These are phyloP conservation scores for Geranium incanum DNA, from an alignment of 441 rosid species.

Conservation along the genomic window DNA sequence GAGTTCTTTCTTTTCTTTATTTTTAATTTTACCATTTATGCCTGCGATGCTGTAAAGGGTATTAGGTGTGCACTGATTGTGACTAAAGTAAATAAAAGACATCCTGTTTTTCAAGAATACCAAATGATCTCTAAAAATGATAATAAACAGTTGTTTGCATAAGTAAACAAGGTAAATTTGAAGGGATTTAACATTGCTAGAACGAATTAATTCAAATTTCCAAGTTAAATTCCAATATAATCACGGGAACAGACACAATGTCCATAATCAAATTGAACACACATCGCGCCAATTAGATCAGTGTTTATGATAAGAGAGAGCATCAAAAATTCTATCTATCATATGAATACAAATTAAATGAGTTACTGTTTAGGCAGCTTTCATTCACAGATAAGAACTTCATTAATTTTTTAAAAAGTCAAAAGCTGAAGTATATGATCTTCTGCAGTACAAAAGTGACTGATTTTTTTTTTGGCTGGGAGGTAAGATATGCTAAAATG, in stretches of 20 bases:
- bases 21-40: neutral
- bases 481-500: conserved; percentile 8
- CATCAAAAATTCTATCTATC: neutral
- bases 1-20: neutral
- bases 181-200: neutral
- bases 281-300: no score
- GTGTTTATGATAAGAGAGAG: no score
- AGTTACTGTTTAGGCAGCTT: neutral
- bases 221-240: no score
- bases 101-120: neutral
- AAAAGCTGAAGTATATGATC: neutral
- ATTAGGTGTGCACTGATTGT: neutral
- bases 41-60: neutral
- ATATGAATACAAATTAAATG: neutral
- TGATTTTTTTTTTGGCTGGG: neutral
- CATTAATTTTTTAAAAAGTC: neutral
- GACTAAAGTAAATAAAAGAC: neutral
- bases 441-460: neutral
- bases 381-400: neutral
- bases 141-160: neutral
- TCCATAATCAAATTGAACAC: no score
- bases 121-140: neutral
- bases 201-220: no score
- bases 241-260: no score
- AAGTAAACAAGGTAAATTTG: neutral